Evolutionary conservation across 2,329 filamentous ascomycete genomes (phyloP).

Genomic region (Scedosporium minutisporum): DNA sequence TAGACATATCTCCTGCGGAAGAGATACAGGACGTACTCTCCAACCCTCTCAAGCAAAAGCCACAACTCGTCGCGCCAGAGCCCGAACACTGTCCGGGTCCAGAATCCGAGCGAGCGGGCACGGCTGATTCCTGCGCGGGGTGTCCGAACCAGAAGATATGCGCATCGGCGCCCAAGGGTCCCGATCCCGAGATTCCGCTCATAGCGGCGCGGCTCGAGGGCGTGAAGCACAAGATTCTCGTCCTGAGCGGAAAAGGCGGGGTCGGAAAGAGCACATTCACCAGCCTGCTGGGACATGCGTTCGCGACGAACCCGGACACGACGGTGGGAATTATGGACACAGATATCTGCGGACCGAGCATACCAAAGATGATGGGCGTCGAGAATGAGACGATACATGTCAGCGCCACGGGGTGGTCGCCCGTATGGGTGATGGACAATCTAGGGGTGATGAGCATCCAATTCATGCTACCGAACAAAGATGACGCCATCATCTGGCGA

Average conservation of each 20-base stretch:
- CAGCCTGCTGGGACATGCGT: constrained; percentile 77
- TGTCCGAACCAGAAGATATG: constrained; percentile 96
- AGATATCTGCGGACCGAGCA: constrained; percentile 91
- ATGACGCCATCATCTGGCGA: constrained; percentile 95
- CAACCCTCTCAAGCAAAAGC: constrained; percentile 67
- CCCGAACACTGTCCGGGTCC: constrained; percentile 95
- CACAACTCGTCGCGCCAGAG: constrained; percentile 84
- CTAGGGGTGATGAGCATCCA: constrained; percentile 95
- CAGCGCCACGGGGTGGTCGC: constrained; percentile 80
- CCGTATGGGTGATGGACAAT: constrained; percentile 92
- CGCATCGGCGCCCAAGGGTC: constrained; percentile 86
- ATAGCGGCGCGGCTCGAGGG: constrained; percentile 74
- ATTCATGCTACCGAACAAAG: constrained; percentile 90
- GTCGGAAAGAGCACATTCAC: constrained; percentile 96
- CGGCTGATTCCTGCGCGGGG: constrained; percentile 77
- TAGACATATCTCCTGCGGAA: constrained; percentile 54
- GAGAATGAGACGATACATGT: constrained; percentile 90
- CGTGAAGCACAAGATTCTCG: constrained; percentile 84
- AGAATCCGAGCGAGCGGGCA: constrained; percentile 61
- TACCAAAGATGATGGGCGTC: constrained; percentile 98
- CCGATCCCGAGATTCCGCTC: constrained; percentile 84
- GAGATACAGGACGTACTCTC: constrained; percentile 59
- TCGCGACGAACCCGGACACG: constrained; percentile 68
- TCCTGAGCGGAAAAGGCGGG: constrained; percentile 89
- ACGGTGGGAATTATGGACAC: constrained; percentile 96